These are phyloP conservation scores for rapeseed (Brassica napus) DNA, from an alignment of 345 rosid genomes.

Conservation along the genomic window DNA sequence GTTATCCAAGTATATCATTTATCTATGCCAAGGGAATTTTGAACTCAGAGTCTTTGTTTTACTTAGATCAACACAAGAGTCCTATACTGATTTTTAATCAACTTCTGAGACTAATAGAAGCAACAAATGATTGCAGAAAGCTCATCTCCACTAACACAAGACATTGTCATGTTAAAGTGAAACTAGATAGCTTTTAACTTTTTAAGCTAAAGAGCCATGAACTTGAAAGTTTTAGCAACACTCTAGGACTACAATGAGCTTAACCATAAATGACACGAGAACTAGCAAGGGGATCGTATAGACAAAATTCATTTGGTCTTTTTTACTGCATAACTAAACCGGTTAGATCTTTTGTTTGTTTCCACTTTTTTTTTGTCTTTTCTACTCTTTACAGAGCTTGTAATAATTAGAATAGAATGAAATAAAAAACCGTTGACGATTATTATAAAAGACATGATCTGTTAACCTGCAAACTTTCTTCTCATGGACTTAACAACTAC, in stretches of 20 bases:
- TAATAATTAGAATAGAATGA: neutral
- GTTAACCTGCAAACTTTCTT: constrained; percentile 34
- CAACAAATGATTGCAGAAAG: neutral
- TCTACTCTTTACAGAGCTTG: neutral
- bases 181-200: neutral
- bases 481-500: constrained; percentile 12
- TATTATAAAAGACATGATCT: constrained; percentile 15
- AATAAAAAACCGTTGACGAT: neutral
- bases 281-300: neutral
- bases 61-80: neutral
- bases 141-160: neutral
- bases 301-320: neutral
- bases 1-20: constrained; percentile 19
- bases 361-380: neutral
- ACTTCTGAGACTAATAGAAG: neutral
- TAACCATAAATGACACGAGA: constrained; percentile 64
- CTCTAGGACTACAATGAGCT: constrained; percentile 31
- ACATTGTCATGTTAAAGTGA: neutral
- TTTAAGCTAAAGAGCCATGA: neutral
- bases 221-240: neutral
- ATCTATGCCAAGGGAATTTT: constrained; percentile 2
- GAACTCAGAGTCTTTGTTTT: neutral
- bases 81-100: neutral
- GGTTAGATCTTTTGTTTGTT: neutral
- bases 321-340: too few species aligned